Base-by-base conservation (phyloP, 148 eudicot genomes). In the Vaccinium macrocarpon region DNA sequence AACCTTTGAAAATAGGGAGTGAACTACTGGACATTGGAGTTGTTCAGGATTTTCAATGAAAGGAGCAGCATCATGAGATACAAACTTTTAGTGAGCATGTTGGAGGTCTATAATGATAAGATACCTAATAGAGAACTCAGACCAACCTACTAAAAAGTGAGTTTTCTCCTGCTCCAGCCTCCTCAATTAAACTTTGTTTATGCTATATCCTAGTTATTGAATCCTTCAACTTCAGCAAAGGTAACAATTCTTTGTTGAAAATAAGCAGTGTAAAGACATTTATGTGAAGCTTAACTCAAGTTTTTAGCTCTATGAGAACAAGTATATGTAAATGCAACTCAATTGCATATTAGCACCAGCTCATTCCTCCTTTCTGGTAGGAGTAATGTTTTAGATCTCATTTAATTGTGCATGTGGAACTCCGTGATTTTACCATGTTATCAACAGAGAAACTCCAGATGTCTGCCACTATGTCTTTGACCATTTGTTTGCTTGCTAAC, bases 41-140 rank as follows among this genome's bases (percentile, higher is more conserved):
- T 97, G 83, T 97, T 97, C 83, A 90, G 90, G 82, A 83, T 90
- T 79, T 90, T 96, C 50, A 75, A 79, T 29, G 87, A 91, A 64
- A 95, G 97, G 87, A 92, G 92, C 81, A 64, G 90, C 84, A 89
- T 90, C 23, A 91, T 92, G 92, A 95, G 61, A 86, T n/a, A n/a
- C n/a, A 95, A 95, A 86, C 82, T 95, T 79, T 91, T 83, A 85
- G 99, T 97, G 6, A 97, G 99, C 92, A 97, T 97, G 99, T 85
- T 97, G 88, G 99, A 97, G 88, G 99, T 97, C 76, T 97, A 97
- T 87, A 97, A 97, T 86, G 99, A 97, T 90, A 93, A 88, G 91
- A 93, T 97, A 97, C 87, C 98, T 97, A 83, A 93, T 89, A 79
- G 97, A 97, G 75, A 89, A 88, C 82, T 90, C 93, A 23, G 87